phyloP scores from a whole-genome alignment of 2,329 filamentous ascomycete species.

The Exophiala dermatitidis region DNA sequence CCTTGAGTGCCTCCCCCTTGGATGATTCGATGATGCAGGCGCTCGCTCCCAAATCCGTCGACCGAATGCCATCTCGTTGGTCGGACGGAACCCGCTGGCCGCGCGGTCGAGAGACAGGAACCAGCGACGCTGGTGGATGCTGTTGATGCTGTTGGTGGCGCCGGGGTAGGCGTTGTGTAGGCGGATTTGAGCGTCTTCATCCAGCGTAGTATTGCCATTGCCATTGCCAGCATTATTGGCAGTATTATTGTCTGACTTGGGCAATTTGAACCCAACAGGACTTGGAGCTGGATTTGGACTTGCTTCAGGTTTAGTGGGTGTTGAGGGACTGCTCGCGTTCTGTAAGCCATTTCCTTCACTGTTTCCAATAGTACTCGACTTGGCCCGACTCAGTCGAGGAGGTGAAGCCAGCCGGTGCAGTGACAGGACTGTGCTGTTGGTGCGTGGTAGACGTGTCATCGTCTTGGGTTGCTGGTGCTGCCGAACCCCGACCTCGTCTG shows the following conservation, averaged over 20 bases:
- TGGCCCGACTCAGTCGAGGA: constrained; percentile 5
- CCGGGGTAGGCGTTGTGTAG: constrained; percentile 60
- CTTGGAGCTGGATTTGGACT: not conserved
- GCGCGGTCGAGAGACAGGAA: constrained; percentile 56
- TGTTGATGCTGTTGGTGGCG: constrained; percentile 58
- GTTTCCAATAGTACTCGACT: not conserved
- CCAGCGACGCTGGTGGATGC: constrained; percentile 61
- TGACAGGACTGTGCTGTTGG: constrained; percentile 17
- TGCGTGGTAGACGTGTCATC: not conserved
- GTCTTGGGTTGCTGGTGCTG: not conserved
- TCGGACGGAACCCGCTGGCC: constrained; percentile 49
- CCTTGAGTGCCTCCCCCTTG: not conserved
- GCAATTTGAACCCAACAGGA: not conserved
- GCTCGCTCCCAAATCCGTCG: constrained; percentile 1
- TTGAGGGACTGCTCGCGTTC: too few species aligned
- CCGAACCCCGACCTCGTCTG: not conserved
- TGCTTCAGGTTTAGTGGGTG: not conserved
- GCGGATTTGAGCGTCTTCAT: constrained; percentile 40
- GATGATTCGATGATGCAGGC: not conserved
- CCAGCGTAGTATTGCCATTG: constrained; percentile 11
- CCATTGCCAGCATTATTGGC: not conserved
- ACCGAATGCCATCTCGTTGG: constrained; percentile 3
- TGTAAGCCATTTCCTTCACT: too few species aligned
- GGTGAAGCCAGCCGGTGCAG: constrained; percentile 20
- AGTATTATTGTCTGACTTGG: not conserved